A percentile compares a stretch with the other conserved stretches of the same genome.
phyloP scores from a whole-genome alignment of 768 basidiomycete species.

The Suillus luteus region DNA sequence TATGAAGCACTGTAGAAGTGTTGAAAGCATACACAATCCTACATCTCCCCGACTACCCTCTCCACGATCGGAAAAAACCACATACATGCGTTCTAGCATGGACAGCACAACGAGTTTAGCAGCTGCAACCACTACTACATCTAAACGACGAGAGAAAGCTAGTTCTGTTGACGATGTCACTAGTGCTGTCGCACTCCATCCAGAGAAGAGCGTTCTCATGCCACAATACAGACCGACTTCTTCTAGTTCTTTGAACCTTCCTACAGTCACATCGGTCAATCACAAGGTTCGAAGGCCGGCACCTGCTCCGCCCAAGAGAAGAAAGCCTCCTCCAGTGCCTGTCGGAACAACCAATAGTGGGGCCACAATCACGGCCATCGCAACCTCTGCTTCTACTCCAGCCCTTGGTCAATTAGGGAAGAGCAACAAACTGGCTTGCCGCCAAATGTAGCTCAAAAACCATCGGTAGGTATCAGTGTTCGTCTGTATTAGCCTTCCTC shows the following conservation, averaged over 20 bases:
- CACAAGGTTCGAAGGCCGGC: constrained; percentile 51
- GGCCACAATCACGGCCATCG: constrained; percentile 61
- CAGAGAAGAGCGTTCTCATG: constrained; percentile 21
- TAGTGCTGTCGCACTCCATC: constrained; percentile 13
- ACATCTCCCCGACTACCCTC: constrained; percentile 29
- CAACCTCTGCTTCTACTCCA: constrained; percentile 36
- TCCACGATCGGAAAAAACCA: constrained; percentile 38
- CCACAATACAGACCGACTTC: constrained; percentile 24
- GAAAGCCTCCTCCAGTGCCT: constrained; percentile 75
- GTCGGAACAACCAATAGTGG: constrained; percentile 49
- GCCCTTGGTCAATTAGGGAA: constrained; percentile 22
- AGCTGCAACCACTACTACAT: constrained; percentile 21
- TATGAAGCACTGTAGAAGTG: constrained; percentile 67
- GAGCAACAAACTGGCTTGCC: constrained; percentile 10
- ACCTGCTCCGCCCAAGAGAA: constrained; percentile 65
- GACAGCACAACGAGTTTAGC: constrained; percentile 38
- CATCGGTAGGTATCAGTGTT: neutral
- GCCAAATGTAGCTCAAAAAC: neutral
- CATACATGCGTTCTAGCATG: constrained; percentile 42
- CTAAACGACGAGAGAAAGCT: constrained; percentile 28
- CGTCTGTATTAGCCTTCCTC: neutral
- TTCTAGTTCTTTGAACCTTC: constrained; percentile 20
- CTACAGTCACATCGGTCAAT: constrained; percentile 19
- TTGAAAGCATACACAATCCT: constrained; percentile 51
- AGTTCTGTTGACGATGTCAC: constrained; percentile 31